Percentiles rank a stretch among this genome's conserved stretches.
Conservation (phyloP, 495 filamentous ascomycete genomes). For the Penicillium bovifimosum region DNA sequence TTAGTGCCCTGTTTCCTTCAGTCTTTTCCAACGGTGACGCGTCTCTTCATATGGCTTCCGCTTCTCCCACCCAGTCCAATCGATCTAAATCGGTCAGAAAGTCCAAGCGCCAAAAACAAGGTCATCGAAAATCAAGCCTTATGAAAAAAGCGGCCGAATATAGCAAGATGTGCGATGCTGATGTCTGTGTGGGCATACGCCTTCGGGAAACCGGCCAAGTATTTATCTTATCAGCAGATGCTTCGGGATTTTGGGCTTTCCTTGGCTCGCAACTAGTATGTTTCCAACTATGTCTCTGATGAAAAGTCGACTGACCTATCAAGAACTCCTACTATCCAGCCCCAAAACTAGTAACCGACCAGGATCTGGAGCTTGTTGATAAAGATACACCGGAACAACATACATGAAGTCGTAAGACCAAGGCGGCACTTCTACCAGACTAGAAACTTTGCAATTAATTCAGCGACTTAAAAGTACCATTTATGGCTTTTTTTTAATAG, state of each 20-base stretch:
- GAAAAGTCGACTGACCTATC: neutral
- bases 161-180: constrained; percentile 10
- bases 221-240: constrained; percentile 9
- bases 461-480: no score
- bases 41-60: neutral
- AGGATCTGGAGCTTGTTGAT: neutral
- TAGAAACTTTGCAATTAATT: neutral
- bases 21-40: neutral
- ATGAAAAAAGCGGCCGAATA: constrained; percentile 10
- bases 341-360: neutral
- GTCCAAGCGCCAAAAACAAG: constrained; percentile 3
- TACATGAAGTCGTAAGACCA: neutral
- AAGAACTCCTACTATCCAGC: constrained; percentile 5
- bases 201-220: constrained; percentile 14
- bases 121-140: constrained; percentile 5
- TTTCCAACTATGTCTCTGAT: neutral
- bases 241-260: constrained; percentile 9
- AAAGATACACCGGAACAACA: neutral
- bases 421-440: neutral
- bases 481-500: no score
- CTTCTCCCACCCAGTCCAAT: neutral
- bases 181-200: constrained; percentile 11
- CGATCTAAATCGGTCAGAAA: neutral
- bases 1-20: neutral
- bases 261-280: constrained; percentile 5